Conservation (phyloP, 805 yeast genomes). For the Priceomyces melissophilus region DNA sequence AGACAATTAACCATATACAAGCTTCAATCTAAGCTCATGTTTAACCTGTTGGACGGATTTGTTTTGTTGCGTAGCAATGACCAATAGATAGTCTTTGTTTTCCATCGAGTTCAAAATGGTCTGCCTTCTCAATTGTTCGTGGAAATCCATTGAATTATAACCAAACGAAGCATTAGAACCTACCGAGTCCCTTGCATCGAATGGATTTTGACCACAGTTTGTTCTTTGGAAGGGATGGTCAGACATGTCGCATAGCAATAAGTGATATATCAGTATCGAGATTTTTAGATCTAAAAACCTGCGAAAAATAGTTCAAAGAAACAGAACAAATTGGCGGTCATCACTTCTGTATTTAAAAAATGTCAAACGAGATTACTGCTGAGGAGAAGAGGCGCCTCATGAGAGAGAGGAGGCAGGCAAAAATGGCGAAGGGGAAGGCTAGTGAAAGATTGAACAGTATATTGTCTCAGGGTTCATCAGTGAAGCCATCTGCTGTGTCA, state of each 20-base stretch:
- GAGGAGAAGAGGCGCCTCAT: constrained; percentile 57
- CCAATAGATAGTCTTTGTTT: constrained; percentile 34
- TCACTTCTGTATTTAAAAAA: not conserved
- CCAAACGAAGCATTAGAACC: too few species aligned
- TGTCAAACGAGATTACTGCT: constrained; percentile 20
- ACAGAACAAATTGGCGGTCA: not conserved
- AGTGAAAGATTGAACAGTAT: constrained; percentile 48
- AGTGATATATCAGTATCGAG: too few species aligned
- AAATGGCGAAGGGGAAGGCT: constrained; percentile 55
- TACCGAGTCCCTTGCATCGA: too few species aligned
- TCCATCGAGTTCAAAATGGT: constrained; percentile 37
- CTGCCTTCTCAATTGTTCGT: constrained; percentile 29
- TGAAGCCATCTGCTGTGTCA: constrained; percentile 30
- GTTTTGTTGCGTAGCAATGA: constrained; percentile 40
- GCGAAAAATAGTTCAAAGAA: not conserved
- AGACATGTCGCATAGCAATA: too few species aligned
- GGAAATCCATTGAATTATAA: constrained; percentile 15
- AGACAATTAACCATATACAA: constrained; percentile 13
- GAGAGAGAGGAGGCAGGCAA: constrained; percentile 65
- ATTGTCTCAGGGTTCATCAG: constrained; percentile 37
- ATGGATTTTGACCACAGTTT: too few species aligned
- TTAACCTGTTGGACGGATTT: constrained; percentile 42
- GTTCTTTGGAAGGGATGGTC: too few species aligned
- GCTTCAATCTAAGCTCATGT: constrained; percentile 33
- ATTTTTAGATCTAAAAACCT: too few species aligned